Conservation (phyloP, 2,329 filamentous ascomycete species). For the Alternaria postmessia region DNA sequence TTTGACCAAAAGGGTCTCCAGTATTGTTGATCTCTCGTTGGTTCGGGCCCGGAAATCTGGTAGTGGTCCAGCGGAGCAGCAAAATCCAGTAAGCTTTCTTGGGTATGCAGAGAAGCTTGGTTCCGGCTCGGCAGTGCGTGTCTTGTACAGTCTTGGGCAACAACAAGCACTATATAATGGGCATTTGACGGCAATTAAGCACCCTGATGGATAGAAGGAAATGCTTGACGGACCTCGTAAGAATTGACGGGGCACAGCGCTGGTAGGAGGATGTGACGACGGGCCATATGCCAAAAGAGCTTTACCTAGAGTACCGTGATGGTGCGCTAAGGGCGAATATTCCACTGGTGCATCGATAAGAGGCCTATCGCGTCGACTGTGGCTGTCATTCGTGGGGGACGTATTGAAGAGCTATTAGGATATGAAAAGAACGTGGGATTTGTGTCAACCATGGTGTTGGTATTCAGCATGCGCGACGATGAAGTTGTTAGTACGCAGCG, state of each 20-base stretch:
- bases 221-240: slow-evolving; percentile 1
- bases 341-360: slow-evolving; percentile 1
- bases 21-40: background rate
- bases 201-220: slow-evolving; percentile 13
- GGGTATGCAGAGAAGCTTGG: slow-evolving; percentile 10
- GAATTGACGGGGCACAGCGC: background rate
- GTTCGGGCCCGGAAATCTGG: background rate
- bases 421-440: background rate
- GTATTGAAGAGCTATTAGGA: background rate
- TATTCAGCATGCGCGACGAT: background rate
- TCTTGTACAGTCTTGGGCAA: slow-evolving; percentile 11
- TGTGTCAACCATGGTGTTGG: background rate
- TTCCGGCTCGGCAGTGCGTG: slow-evolving; percentile 5
- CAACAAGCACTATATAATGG: slow-evolving; percentile 15
- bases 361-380: slow-evolving; percentile 1
- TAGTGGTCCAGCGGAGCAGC: slow-evolving; percentile 21
- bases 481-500: background rate
- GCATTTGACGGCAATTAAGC: background rate
- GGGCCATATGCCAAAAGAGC: slow-evolving; percentile 1
- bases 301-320: slow-evolving; percentile 15
- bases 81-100: background rate
- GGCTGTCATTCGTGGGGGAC: background rate
- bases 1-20: background rate
- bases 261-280: background rate
- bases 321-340: slow-evolving; percentile 12